Conservation (phyloP, 2,329 filamentous ascomycete species). For the Seiridium cupressi region DNA sequence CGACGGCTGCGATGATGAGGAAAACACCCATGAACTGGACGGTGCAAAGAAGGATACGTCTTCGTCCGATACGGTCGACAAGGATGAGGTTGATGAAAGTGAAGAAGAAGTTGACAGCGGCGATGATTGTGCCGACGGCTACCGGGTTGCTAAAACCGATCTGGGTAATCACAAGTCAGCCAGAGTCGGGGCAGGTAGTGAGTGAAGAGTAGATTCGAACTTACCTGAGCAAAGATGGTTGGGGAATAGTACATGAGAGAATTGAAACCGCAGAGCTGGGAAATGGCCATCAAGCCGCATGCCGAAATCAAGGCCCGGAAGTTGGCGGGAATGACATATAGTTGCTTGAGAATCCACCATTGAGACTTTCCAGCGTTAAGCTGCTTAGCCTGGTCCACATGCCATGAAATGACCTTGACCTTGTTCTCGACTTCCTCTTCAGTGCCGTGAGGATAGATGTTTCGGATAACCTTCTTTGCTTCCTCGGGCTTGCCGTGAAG, state of each 20-base stretch:
- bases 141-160: constrained; percentile 5
- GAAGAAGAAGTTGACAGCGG: constrained; percentile 5
- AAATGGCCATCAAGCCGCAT: constrained; percentile 4
- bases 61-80: not conserved
- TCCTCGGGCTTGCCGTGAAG: not conserved
- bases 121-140: constrained; percentile 5
- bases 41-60: constrained; percentile 3
- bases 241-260: constrained; percentile 7
- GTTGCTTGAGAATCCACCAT: constrained; percentile 5
- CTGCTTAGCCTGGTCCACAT: constrained; percentile 4
- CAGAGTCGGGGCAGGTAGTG: too few species aligned
- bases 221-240: not conserved
- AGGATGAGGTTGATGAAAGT: constrained; percentile 5
- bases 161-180: not conserved
- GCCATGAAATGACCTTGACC: not conserved
- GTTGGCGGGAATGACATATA: constrained; percentile 4
- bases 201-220: not conserved
- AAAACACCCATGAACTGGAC: constrained; percentile 5
- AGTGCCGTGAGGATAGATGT: constrained; percentile 1
- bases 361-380: not conserved
- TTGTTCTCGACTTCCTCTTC: constrained; percentile 4
- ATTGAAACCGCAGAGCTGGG: not conserved
- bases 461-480: not conserved
- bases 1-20: constrained; percentile 1
- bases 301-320: not conserved